phyloP scores from a whole-genome alignment of 1,284 basidiomycete species.

The Ceratobasidium sp. region DNA sequence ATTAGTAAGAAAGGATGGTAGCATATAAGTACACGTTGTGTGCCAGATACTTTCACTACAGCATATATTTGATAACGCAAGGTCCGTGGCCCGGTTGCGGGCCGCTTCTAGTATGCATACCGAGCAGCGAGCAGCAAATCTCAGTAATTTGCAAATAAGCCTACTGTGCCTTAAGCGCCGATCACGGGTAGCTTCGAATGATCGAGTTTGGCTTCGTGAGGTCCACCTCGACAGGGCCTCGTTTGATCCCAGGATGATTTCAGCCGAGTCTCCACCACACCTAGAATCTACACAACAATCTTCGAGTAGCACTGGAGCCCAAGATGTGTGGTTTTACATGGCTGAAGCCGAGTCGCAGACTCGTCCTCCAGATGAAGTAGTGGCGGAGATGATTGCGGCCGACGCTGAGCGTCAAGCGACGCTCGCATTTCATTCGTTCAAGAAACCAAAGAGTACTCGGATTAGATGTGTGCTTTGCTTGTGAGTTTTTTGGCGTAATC shows the following conservation, averaged over 20 bases:
- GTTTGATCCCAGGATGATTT: slow-evolving; percentile 31
- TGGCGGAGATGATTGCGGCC: background rate
- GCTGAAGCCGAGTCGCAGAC: slow-evolving; percentile 13
- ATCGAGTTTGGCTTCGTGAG: slow-evolving; percentile 1
- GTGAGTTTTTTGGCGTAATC: slow-evolving; percentile 21
- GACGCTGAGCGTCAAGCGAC: slow-evolving; percentile 26
- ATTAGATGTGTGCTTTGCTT: slow-evolving; percentile 37
- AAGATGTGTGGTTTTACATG: slow-evolving; percentile 41
- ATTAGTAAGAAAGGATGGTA: too few relatives aligned
- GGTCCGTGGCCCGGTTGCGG: too few relatives aligned
- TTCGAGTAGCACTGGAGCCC: slow-evolving; percentile 12
- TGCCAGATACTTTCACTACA: too few relatives aligned
- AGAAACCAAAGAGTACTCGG: slow-evolving; percentile 23
- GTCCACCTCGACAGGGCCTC: slow-evolving; percentile 17
- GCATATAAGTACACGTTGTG: too few relatives aligned
- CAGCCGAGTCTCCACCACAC: slow-evolving; percentile 10
- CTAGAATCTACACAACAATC: background rate
- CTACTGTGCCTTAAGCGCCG: too few relatives aligned
- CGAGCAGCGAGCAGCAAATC: too few relatives aligned
- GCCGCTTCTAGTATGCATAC: too few relatives aligned
- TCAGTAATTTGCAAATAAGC: too few relatives aligned
- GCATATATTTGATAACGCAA: too few relatives aligned
- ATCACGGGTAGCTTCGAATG: too few relatives aligned
- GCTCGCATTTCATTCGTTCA: slow-evolving; percentile 5
- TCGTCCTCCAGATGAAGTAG: slow-evolving; percentile 15